Percentiles rank a stretch among this genome's conserved stretches.
Evolutionary conservation across 1,284 basidiomycete species (phyloP).

Genomic region (Marasmius tenuissimus): DNA sequence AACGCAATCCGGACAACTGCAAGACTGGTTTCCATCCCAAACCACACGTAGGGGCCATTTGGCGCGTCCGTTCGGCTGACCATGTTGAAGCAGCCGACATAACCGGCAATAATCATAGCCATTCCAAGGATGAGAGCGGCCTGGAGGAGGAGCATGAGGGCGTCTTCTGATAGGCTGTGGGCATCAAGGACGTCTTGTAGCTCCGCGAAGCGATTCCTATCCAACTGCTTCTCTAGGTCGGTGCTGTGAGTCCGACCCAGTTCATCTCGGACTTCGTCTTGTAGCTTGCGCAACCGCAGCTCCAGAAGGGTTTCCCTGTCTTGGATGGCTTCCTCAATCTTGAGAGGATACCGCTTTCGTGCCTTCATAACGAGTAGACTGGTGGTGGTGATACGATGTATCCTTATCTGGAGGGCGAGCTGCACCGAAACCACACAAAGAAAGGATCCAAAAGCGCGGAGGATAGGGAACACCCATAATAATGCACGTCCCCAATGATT

Average conservation of each 20-base stretch:
- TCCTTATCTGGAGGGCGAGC: background rate
- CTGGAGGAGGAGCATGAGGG: background rate
- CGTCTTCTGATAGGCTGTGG: too few species aligned
- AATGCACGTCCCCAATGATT: background rate
- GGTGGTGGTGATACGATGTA: background rate
- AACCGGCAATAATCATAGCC: background rate
- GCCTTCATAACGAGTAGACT: background rate
- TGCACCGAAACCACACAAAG: background rate
- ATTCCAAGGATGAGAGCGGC: background rate
- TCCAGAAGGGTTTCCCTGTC: background rate
- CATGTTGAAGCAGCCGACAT: background rate
- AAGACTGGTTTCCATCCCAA: background rate
- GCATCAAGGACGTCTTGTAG: background rate
- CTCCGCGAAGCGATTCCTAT: background rate
- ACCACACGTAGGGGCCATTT: background rate
- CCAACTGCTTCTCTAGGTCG: background rate
- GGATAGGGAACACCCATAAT: background rate
- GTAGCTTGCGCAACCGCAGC: background rate
- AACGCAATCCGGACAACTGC: background rate
- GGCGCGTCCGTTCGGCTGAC: background rate
- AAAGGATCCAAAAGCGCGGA: background rate
- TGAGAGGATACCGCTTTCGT: background rate
- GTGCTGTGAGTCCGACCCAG: background rate
- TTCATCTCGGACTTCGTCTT: background rate
- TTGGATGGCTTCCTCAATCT: background rate